Base-by-base conservation (phyloP, 768 basidiomycete genomes). In the Brasilioporus rufonigricans region DNA sequence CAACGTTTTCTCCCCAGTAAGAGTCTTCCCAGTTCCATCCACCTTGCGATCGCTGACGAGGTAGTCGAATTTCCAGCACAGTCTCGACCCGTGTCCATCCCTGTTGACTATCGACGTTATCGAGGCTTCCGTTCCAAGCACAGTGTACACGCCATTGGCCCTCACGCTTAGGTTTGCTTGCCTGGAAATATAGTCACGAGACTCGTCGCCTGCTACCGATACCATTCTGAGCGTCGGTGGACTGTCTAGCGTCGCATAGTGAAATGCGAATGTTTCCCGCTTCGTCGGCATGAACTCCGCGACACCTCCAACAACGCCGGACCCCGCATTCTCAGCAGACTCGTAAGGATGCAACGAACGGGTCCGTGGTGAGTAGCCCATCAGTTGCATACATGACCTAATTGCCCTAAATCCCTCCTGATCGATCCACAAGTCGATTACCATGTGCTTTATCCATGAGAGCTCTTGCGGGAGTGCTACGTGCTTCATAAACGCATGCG, bases 61-160 rank as follows among this genome's bases (percentile, higher is more conserved):
- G 65, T 94, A 94, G 52, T 89, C 87, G 58, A 94, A 87, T 52
- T 82, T 81, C 93, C 92, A 93, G 23, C 73, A 72, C 18, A 90
- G 71, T 53, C 78, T 81, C 21, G 67, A 35, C 10, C 58, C 68
- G 8, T 45, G 56, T 9, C 44, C 48, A 27, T 68, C 63, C 33
- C 55, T 36, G 36, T 64, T 63, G 11, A 55, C 56, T 12, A 61
- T 59, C 36, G 62, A 41, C 36, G 59, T 44, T 24, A 52, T 16
- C 18, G 71, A 64, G 14, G 75, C 71, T 66, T 93, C 92, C 29
- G 72, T 75, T 10, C 91, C 91, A 27, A 78, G 78, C 13, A 93
- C 84, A 13, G 79, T 80, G 68, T 91, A 93, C 8, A 91, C 83
- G 0, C 91, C 91, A 50, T 86, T 89, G 3, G 76, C 64, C 67